Conservation (phyloP, 225 moss, liverwort and hornwort species). For the Rhytidiadelphus loreus region DNA sequence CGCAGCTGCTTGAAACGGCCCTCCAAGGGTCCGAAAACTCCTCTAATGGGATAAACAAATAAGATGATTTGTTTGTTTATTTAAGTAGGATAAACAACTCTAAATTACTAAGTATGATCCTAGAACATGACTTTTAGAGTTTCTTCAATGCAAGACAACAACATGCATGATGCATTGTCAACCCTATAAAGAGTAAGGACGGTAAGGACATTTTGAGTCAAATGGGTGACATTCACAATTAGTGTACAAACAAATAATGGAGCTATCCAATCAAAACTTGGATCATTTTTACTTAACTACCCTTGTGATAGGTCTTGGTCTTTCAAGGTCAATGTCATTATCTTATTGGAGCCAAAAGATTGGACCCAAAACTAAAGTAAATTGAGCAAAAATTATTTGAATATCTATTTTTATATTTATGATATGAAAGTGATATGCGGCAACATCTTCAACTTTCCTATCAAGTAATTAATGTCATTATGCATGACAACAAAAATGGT, state of each 20-base stretch:
- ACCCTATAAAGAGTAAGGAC: not conserved
- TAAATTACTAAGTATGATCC: not conserved
- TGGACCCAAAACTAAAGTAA: accelerated
- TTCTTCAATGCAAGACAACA: not conserved
- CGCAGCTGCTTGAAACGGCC: no score
- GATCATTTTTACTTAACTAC: not conserved
- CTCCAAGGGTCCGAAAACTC: no score
- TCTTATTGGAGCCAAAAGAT: not conserved
- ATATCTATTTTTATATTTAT: no score
- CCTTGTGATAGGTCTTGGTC: not conserved
- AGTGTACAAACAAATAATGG: no score
- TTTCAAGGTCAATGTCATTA: not conserved
- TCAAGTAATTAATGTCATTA: no score
- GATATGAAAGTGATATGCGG: not conserved
- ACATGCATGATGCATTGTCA: not conserved
- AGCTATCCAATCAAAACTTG: accelerated
- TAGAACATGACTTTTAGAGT: not conserved
- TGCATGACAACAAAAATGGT: no score
- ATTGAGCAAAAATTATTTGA: no score
- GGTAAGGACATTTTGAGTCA: accelerated
- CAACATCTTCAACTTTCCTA: no score
- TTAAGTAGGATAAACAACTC: not conserved
- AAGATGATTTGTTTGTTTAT: not conserved
- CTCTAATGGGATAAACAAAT: not conserved
- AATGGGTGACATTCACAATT: no score